Conservation (phyloP, 805 yeast genomes). For the Naumovozyma dairenensis region DNA sequence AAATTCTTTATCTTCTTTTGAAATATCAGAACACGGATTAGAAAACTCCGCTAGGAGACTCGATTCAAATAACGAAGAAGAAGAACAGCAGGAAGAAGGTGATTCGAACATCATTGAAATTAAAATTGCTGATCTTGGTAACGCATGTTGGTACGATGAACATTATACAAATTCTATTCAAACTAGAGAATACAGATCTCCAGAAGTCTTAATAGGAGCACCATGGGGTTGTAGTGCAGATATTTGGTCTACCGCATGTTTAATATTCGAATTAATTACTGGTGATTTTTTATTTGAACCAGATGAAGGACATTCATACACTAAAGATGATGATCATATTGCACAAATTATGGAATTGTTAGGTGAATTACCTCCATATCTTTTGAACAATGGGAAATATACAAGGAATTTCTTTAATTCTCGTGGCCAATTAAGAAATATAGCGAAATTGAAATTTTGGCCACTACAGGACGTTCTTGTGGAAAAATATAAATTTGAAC, state of each 20-base stretch:
- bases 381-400: conserved; percentile 52
- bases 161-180: conserved; percentile 87
- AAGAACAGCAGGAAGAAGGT: background rate
- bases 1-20: conserved; percentile 34
- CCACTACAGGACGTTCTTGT: conserved; percentile 66
- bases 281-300: conserved; percentile 96
- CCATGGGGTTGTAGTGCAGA: conserved; percentile 95
- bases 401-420: conserved; percentile 55
- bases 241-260: conserved; percentile 92
- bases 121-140: conserved; percentile 89
- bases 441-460: conserved; percentile 83
- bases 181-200: conserved; percentile 87
- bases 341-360: conserved; percentile 87
- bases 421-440: conserved; percentile 64
- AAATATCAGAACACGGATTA: conserved; percentile 14
- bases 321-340: conserved; percentile 90
- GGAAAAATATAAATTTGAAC: conserved; percentile 74
- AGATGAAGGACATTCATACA: conserved; percentile 55
- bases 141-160: conserved; percentile 71
- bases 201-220: conserved; percentile 72
- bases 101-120: conserved; percentile 52
- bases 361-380: conserved; percentile 54
- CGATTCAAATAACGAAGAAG: background rate
- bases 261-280: conserved; percentile 81
- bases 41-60: too few relatives aligned